Evolutionary conservation across 257 asterid species (phyloP), one percentile per base, ranked within the genome.

Genomic region (Plantago elongata): DNA sequence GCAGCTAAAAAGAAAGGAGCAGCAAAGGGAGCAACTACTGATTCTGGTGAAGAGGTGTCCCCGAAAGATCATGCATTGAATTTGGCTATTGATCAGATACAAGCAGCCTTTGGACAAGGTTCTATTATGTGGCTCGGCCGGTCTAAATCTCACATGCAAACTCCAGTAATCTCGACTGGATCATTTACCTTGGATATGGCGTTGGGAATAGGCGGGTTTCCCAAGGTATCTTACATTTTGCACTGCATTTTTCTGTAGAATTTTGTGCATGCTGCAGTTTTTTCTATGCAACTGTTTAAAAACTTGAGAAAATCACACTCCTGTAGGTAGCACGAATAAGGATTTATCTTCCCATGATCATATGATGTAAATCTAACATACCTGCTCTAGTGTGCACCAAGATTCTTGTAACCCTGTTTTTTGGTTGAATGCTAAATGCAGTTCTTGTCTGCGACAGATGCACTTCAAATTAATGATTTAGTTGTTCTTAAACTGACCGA

Each of bases 81-180:
- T 74, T 85, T 81, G 58, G 96, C 99, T 27, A 37, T 93, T 60
- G 95, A 93, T 74, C 96, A 87, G 79, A 93, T 93, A 51, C 83
- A 86, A 13, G 13, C 85, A 11, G 77, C 96, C 29, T 89, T 85
- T 68, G 97, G 97, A 43, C 86, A 89, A 77, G 99, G 97, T 67
- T 82, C 99, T 62, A 89, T 89, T 45, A 89, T 93, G 97, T 93
- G 97, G 99, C 90, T 93, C 50, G 96, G 99, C 63, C 86, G 96
- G 58, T 70, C 92, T 14, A 83, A 3, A 11, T 54, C 84, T 13
- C 69, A 68, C 11, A 83, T 66, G 74, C 70, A 85, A 48, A 88
- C 84, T 51, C 97, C 97, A 0, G 97, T 89, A 62, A 85, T 93
- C 38, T 89, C 99, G 58, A 87, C 97, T 16, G 97, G 96, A 42